A percentile compares a stretch with the other conserved stretches of the same genome.
Evolutionary conservation across 768 basidiomycete species (phyloP).

Genomic region (Boletus rex-veris): DNA sequence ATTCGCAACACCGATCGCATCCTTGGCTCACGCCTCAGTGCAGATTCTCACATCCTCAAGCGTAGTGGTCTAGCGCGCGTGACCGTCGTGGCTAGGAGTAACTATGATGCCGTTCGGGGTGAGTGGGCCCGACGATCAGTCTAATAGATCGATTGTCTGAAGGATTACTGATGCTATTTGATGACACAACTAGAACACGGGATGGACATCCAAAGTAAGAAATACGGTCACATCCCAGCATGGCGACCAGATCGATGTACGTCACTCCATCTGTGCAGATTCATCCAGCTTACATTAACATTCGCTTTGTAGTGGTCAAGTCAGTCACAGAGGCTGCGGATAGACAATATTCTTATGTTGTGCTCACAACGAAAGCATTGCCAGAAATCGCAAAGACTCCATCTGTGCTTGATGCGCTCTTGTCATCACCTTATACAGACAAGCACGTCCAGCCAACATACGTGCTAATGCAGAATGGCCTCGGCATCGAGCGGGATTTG

Average conservation of each 20-base stretch:
- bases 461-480: conserved; percentile 67
- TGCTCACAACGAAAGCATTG: conserved; percentile 68
- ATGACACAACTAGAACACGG: conserved; percentile 41
- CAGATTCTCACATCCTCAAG: conserved; percentile 56
- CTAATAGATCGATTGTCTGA: not conserved
- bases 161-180: not conserved
- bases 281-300: not conserved
- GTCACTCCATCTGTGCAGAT: conserved; percentile 17
- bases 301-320: conserved; percentile 45
- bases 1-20: not conserved
- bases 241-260: conserved; percentile 66
- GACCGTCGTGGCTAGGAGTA: conserved; percentile 71
- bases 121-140: too few species aligned
- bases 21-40: not conserved
- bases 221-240: conserved; percentile 53
- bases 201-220: conserved; percentile 52
- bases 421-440: conserved; percentile 46
- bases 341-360: conserved; percentile 57
- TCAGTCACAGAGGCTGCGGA: conserved; percentile 61
- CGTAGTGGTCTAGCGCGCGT: conserved; percentile 58
- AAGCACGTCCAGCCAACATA: conserved; percentile 52
- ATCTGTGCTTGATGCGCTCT: conserved; percentile 50
- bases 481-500: conserved; percentile 59
- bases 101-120: conserved; percentile 57
- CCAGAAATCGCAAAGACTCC: conserved; percentile 63